Conservation (phyloP, 2,329 filamentous ascomycete genomes). For the Fusarium chaquense region DNA sequence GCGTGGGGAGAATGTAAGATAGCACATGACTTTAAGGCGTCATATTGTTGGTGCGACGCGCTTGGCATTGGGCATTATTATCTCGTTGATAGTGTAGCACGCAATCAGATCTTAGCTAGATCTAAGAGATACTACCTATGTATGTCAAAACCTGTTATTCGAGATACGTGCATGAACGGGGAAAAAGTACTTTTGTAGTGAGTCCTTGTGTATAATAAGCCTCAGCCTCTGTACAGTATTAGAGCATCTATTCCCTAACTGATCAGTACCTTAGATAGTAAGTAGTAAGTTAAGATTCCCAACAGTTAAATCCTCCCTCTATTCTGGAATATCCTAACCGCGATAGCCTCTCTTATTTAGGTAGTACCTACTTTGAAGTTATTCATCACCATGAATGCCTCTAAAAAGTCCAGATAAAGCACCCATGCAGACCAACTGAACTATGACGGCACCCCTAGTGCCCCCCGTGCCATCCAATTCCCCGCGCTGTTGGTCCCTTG, state of each 20-base stretch:
- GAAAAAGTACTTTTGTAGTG: slow-evolving; percentile 11
- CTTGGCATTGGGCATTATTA: slow-evolving; percentile 5
- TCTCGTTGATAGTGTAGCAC: slow-evolving; percentile 27
- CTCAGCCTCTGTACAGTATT: not conserved
- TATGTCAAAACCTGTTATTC: slow-evolving; percentile 17
- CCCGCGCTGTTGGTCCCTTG: slow-evolving; percentile 40
- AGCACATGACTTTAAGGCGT: slow-evolving; percentile 43
- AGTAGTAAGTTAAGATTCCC: not conserved
- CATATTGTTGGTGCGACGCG: slow-evolving; percentile 23
- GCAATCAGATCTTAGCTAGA: slow-evolving; percentile 31
- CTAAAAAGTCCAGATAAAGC: slow-evolving; percentile 2
- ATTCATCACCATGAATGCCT: not conserved
- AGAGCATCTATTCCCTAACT: not conserved
- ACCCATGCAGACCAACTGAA: slow-evolving; percentile 9
- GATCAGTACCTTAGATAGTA: not conserved
- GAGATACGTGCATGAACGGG: not conserved
- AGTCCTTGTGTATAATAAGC: not conserved
- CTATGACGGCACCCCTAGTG: slow-evolving; percentile 27
- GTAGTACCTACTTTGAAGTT: not conserved
- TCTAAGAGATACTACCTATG: not conserved
- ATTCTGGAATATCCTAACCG: slow-evolving; percentile 1
- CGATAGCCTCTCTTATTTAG: slow-evolving; percentile 12
- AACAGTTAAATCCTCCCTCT: not conserved
- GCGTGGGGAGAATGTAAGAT: slow-evolving; percentile 32
- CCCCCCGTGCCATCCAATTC: slow-evolving; percentile 31